These are phyloP conservation scores for Paradendryphiella salina DNA, from an alignment of 2,329 filamentous ascomycete species.

Conservation along the genomic window DNA sequence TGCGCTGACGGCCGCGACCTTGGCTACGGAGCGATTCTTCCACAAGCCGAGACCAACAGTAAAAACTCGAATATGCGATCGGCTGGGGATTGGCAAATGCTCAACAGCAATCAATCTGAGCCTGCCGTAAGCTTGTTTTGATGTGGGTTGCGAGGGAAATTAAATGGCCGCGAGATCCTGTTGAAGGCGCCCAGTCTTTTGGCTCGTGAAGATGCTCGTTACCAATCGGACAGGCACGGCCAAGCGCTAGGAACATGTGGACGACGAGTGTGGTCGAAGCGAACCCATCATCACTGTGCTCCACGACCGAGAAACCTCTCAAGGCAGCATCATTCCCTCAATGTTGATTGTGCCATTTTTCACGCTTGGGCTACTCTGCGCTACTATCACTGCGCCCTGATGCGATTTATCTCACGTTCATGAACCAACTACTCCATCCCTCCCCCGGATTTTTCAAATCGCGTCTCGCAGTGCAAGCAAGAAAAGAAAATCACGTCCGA, in stretches of 20 bases:
- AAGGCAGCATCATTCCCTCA: no score
- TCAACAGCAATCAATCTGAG: conserved; percentile 9
- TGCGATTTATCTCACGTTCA: no score
- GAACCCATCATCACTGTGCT: neutral
- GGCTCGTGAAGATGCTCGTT: conserved; percentile 14
- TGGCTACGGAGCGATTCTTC: conserved; percentile 1
- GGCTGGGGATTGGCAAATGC: neutral
- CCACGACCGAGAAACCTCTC: no score
- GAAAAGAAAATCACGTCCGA: no score
- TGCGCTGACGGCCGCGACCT: conserved; percentile 17
- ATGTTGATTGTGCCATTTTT: no score
- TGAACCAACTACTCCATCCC: no score
- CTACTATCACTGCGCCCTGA: no score
- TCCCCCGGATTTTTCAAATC: no score
- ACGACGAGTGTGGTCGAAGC: neutral
- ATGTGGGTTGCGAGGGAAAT: conserved; percentile 18
- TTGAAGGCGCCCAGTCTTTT: conserved; percentile 15
- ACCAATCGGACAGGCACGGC: conserved; percentile 7
- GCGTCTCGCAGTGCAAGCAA: no score
- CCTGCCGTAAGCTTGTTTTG: conserved; percentile 18
- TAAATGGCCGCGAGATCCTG: conserved; percentile 14
- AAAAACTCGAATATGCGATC: conserved; percentile 4
- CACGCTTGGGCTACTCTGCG: no score
- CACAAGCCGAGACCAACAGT: conserved; percentile 8
- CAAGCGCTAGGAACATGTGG: neutral